Percentiles rank a stretch among this genome's conserved stretches.
These are phyloP conservation scores for Kuraishia borneana DNA, from an alignment of 805 yeast species.

Conservation along the genomic window DNA sequence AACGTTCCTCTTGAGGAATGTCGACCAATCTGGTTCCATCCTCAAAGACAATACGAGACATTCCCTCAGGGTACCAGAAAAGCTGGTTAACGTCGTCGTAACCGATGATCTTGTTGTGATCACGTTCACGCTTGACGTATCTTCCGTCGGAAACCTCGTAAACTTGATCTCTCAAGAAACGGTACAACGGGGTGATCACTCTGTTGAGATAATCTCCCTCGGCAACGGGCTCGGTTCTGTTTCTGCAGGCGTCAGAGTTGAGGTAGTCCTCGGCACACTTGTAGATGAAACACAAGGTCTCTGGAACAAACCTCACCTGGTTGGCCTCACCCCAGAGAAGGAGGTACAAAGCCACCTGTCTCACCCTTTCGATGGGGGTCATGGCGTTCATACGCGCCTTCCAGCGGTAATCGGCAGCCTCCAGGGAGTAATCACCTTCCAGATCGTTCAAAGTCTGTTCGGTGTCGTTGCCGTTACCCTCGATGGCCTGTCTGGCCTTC, in stretches of 20 bases:
- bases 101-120: slow-evolving; percentile 74
- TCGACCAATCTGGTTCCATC: slow-evolving; percentile 92
- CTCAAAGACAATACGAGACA: slow-evolving; percentile 79
- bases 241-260: slow-evolving; percentile 82
- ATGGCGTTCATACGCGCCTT: slow-evolving; percentile 66
- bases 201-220: slow-evolving; percentile 89
- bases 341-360: slow-evolving; percentile 67
- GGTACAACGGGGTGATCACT: slow-evolving; percentile 83
- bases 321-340: slow-evolving; percentile 87
- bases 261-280: slow-evolving; percentile 91
- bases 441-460: slow-evolving; percentile 50
- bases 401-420: slow-evolving; percentile 80
- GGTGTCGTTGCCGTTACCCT: slow-evolving; percentile 51
- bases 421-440: slow-evolving; percentile 77
- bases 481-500: slow-evolving; percentile 61
- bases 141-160: slow-evolving; percentile 76
- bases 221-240: slow-evolving; percentile 71
- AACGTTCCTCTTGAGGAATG: slow-evolving; percentile 83
- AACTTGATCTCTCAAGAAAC: slow-evolving; percentile 69
- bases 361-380: slow-evolving; percentile 68
- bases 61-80: slow-evolving; percentile 99
- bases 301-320: slow-evolving; percentile 89
- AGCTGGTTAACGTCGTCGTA: slow-evolving; percentile 98
- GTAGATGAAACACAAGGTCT: slow-evolving; percentile 85
- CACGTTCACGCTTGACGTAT: slow-evolving; percentile 75